Conservation (phyloP, 768 basidiomycete species). For the Tylopilus cervinicoccineus region DNA sequence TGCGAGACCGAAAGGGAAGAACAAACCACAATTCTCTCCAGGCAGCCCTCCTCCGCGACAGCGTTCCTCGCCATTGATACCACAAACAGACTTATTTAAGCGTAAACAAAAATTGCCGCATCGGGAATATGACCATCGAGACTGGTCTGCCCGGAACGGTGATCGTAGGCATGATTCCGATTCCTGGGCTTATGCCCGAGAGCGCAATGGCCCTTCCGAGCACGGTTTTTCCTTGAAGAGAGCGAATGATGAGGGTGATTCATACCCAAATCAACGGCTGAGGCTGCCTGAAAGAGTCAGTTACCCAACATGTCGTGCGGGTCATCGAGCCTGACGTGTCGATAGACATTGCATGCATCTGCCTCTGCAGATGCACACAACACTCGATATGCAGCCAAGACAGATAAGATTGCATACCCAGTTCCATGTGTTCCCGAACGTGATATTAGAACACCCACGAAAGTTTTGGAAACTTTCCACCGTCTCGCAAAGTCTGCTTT, state of each 20-base stretch:
- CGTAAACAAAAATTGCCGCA: slow-evolving; percentile 22
- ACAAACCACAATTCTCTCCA: slow-evolving; percentile 17
- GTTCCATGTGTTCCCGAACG: slow-evolving; percentile 1
- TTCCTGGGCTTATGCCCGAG: slow-evolving; percentile 18
- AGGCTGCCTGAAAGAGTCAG: slow-evolving; percentile 27
- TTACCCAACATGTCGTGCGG: slow-evolving; percentile 1
- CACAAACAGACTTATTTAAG: slow-evolving; percentile 44
- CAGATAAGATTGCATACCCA: slow-evolving; percentile 3
- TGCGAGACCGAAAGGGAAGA: slow-evolving; percentile 22
- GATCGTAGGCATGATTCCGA: slow-evolving; percentile 25
- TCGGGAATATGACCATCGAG: slow-evolving; percentile 22
- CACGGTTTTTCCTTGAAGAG: slow-evolving; percentile 23
- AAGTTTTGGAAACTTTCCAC: slow-evolving; percentile 33
- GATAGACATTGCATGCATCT: slow-evolving; percentile 14
- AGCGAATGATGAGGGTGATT: slow-evolving; percentile 20
- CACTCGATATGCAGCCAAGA: slow-evolving; percentile 1
- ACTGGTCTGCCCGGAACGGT: slow-evolving; percentile 17
- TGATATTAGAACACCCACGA: slow-evolving; percentile 6
- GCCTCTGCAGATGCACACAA: slow-evolving; percentile 2
- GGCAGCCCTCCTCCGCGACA: slow-evolving; percentile 16
- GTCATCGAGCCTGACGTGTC: slow-evolving; percentile 9
- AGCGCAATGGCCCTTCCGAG: slow-evolving; percentile 15
- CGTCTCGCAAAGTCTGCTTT: slow-evolving; percentile 34
- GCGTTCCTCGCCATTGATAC: slow-evolving; percentile 35
- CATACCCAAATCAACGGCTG: slow-evolving; percentile 27